Percentiles rank a stretch among this genome's conserved stretches.
Conservation (phyloP, 1,284 basidiomycete species). For the Pseudozyma hubeiensis region DNA sequence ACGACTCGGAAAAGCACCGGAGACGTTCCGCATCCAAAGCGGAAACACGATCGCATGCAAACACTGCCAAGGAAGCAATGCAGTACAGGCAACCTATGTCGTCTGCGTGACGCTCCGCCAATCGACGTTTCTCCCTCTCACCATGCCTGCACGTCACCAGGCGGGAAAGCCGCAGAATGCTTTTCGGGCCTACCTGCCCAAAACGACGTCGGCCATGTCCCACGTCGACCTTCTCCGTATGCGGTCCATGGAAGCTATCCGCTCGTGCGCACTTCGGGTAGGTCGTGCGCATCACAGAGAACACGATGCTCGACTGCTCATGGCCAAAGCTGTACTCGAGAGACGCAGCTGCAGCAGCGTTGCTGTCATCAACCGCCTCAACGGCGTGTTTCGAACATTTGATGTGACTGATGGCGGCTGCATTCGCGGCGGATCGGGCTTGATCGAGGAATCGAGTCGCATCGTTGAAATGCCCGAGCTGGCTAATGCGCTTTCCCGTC, state of each 20-base stretch:
- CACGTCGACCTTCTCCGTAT: conserved; percentile 76
- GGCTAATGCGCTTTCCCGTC: conserved; percentile 7
- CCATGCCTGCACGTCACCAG: conserved; percentile 24
- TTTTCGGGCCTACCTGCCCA: conserved; percentile 75
- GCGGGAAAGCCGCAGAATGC: conserved; percentile 68
- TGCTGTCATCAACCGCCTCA: conserved; percentile 78
- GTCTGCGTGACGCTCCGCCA: conserved; percentile 48
- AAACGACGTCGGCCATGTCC: conserved; percentile 77
- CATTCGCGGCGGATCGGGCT: conserved; percentile 74
- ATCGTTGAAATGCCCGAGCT: conserved; percentile 72
- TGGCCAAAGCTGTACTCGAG: conserved; percentile 72
- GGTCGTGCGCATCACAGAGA: conserved; percentile 82
- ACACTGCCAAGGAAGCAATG: conserved; percentile 23
- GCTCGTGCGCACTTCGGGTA: conserved; percentile 73
- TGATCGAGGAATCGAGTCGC: conserved; percentile 70
- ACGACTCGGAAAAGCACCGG: neutral
- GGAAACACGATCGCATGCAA: conserved; percentile 8
- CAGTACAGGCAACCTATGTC: conserved; percentile 38
- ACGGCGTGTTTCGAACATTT: conserved; percentile 74
- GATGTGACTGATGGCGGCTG: conserved; percentile 79
- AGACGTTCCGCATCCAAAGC: neutral
- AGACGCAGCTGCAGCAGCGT: conserved; percentile 75
- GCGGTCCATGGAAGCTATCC: conserved; percentile 74
- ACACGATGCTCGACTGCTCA: conserved; percentile 77
- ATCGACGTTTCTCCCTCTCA: conserved; percentile 36